Percentiles rank a stretch among this genome's conserved stretches.
phyloP scores from a whole-genome alignment of 192 early-diverging fungal species.

The Rhizophlyctis rosea region DNA sequence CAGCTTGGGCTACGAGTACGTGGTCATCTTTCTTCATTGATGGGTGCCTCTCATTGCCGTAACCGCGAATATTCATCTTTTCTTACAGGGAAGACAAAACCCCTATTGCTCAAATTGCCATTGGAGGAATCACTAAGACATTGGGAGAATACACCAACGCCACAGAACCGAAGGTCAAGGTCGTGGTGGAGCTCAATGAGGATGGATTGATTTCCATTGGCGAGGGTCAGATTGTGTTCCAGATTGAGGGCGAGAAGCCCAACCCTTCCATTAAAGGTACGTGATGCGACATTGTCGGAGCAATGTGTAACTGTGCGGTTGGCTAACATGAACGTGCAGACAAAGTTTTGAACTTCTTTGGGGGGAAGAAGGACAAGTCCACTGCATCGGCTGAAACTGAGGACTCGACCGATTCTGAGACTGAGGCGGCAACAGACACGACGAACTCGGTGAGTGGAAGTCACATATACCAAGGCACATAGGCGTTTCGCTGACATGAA shows the following conservation, averaged over 20 bases:
- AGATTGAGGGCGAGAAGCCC: constrained; percentile 47
- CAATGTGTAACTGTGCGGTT: constrained; percentile 7
- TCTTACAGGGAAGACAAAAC: constrained; percentile 5
- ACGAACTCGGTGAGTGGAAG: constrained; percentile 15
- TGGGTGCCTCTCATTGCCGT: not conserved
- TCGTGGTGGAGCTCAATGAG: constrained; percentile 75
- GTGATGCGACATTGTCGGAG: constrained; percentile 1
- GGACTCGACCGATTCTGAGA: constrained; percentile 42
- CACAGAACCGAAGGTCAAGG: constrained; percentile 76
- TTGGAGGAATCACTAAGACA: constrained; percentile 70
- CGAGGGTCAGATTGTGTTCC: constrained; percentile 52
- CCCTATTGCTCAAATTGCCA: constrained; percentile 57
- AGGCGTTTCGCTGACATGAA: constrained; percentile 25
- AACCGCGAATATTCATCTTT: constrained; percentile 9
- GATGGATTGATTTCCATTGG: constrained; percentile 69
- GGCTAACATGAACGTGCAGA: constrained; percentile 24
- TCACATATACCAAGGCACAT: constrained; percentile 20
- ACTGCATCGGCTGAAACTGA: no score
- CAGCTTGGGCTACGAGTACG: constrained; percentile 56
- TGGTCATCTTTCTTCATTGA: not conserved
- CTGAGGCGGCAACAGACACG: constrained; percentile 33
- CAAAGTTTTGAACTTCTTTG: constrained; percentile 45
- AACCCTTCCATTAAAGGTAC: constrained; percentile 22
- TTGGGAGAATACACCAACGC: constrained; percentile 59
- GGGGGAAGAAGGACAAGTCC: constrained; percentile 32